Evolutionary conservation across 345 rosid genomes (phyloP).

Genomic region (Brassica juncea): DNA sequence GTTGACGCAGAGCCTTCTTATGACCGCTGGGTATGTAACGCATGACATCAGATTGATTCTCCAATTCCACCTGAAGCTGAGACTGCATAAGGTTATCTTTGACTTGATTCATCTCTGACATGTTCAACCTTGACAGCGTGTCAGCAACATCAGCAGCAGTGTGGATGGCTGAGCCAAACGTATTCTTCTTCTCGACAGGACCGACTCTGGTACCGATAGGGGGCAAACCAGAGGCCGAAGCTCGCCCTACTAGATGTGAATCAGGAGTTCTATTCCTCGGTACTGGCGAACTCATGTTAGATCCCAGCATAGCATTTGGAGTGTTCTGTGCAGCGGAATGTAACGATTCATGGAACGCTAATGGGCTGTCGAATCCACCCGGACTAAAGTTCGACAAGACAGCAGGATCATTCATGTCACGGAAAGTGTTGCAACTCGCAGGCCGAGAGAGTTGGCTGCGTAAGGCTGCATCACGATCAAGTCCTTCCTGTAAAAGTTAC

Average conservation of each 20-base stretch:
- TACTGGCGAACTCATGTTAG: slow-evolving; percentile 44
- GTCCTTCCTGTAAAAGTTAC: slow-evolving; percentile 63
- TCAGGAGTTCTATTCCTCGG: slow-evolving; percentile 79
- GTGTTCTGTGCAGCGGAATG: slow-evolving; percentile 43
- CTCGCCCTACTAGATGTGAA: slow-evolving; percentile 55
- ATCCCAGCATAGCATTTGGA: background rate
- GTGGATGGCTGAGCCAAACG: slow-evolving; percentile 48
- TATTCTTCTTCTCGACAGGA: slow-evolving; percentile 54
- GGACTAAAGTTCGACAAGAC: slow-evolving; percentile 41
- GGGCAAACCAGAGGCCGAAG: slow-evolving; percentile 60
- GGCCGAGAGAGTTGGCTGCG: slow-evolving; percentile 64
- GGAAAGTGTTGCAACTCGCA: slow-evolving; percentile 67
- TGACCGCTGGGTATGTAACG: slow-evolving; percentile 52
- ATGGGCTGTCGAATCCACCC: slow-evolving; percentile 50
- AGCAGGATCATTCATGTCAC: slow-evolving; percentile 53
- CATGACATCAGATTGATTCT: slow-evolving; percentile 50
- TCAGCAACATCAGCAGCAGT: slow-evolving; percentile 62
- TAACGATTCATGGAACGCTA: slow-evolving; percentile 49
- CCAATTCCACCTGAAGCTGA: slow-evolving; percentile 48
- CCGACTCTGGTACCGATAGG: slow-evolving; percentile 63
- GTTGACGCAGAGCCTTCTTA: slow-evolving; percentile 57
- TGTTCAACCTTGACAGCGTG: slow-evolving; percentile 55
- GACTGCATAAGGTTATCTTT: slow-evolving; percentile 48
- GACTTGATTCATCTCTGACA: slow-evolving; percentile 51
- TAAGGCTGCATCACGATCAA: slow-evolving; percentile 57